These are phyloP conservation scores for Peziza echinospora DNA, from an alignment of 495 filamentous ascomycete genomes.

Conservation along the genomic window DNA sequence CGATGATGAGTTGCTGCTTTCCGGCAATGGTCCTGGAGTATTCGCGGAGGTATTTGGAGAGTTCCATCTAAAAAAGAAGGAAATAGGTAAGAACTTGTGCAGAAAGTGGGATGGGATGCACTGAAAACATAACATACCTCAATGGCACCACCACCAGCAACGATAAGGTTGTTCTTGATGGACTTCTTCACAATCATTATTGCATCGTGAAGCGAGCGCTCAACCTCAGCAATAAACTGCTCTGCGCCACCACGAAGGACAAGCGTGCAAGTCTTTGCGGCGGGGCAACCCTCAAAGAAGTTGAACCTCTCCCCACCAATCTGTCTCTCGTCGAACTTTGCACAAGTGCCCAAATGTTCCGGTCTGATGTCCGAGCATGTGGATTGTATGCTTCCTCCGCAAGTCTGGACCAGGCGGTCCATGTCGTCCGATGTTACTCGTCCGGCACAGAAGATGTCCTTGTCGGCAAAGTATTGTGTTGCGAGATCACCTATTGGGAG, in stretches of 20 bases:
- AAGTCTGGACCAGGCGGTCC: conserved; percentile 87
- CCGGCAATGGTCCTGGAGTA: conserved; percentile 79
- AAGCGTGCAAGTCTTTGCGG: conserved; percentile 89
- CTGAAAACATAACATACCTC: conserved; percentile 25
- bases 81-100: neutral
- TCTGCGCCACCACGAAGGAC: conserved; percentile 89
- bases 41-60: conserved; percentile 72
- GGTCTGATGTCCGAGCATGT: conserved; percentile 89
- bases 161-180: conserved; percentile 78
- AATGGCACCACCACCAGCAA: conserved; percentile 80
- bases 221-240: conserved; percentile 97
- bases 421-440: conserved; percentile 84
- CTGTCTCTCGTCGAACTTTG: conserved; percentile 78
- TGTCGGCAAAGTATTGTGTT: conserved; percentile 94
- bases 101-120: conserved; percentile 4
- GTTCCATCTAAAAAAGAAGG: conserved; percentile 42
- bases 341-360: conserved; percentile 81
- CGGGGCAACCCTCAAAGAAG: conserved; percentile 88
- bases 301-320: conserved; percentile 96
- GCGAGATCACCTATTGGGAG: conserved; percentile 93
- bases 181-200: conserved; percentile 99
- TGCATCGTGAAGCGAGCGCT: conserved; percentile 88
- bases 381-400: conserved; percentile 75
- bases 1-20: conserved; percentile 94
- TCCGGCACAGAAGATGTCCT: conserved; percentile 95